Base-by-base conservation (phyloP, 768 basidiomycete genomes). In the Krasilnikovozyma curviuscula region DNA sequence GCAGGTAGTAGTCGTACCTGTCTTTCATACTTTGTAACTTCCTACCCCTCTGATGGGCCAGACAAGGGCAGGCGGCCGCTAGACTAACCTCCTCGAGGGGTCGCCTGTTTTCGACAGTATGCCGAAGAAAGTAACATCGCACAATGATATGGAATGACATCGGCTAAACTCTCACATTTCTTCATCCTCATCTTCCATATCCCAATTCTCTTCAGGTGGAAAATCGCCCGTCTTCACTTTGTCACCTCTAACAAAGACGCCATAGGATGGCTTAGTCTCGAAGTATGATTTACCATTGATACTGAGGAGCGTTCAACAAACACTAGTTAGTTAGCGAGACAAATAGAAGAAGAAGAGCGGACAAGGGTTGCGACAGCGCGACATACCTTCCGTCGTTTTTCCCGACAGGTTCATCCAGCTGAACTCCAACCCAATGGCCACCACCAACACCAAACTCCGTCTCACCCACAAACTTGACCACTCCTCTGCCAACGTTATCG, bases 301-400 rank as follows among this genome's bases (percentile, higher is more conserved):
- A 1, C 88, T 91, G 54, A 18, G 5, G 44, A 21, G 21, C 10
- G 32, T 19, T 23, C 3, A 39, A 30, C 2, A 18, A 13, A 18
- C 13, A 18, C 44, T 18, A 48, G 46, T 27, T 19, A 9, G n/a
- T 16, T 18, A 18, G 9, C 23, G 7, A 27, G 33, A 19, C 13
- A 16, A 19, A 27, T 40, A 31, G 18, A 19, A 25, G 12, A 25
- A 13, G 31, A 27, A 21, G 32, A 16, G 14, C 2, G 2, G 9
- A 46, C 7, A 40, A 29, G n/a, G 9, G 28, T 29, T 16, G 25
- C 18, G 14, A n/a, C 16, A n/a, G n/a, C n/a, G n/a, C 14, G 8
- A 76, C 86, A 66, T 61, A 91, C 88, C 77, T 78, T 56, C 91
- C 91, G 62, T 95, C 82, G 53, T 89, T 88, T 68, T 89, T 95